Base-by-base conservation (phyloP, 495 filamentous ascomycete genomes). In the Daldinia loculata region DNA sequence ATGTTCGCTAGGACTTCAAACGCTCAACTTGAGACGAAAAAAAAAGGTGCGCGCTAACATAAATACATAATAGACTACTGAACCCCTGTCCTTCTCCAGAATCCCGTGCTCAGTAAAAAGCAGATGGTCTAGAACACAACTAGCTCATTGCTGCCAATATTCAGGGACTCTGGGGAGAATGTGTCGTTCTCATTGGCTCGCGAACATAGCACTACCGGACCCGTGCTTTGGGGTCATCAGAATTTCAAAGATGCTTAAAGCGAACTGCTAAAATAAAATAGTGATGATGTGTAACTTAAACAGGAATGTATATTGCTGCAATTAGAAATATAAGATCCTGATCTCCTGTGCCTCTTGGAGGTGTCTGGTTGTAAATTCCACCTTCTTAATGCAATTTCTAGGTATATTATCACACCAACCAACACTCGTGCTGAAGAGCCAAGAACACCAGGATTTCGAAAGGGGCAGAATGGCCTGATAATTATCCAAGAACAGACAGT, bases 381-480 rank as follows among this genome's bases (percentile, higher is more conserved):
- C 27, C 50, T 53, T 52, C 4, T 45, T 22, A 36, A 58, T 30
- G 34, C 26, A 39, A 53, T 15, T 14, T 36, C 52, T 30, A 26
- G 17, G 34, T 19, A 27, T 39, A 45, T 24, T 36, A 59, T 22
- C 9, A 29, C 26, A 51, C 59, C 26, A 50, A 59, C 24, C 26
- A 64, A n/a, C n/a, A 39, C 11, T 53, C 4, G 14, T 61, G 56
- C 70, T 60, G 51, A 34, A 45, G 22, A 53, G 65, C 70, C 61
- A 69, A 73, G 66, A 69, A 51, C 56, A 69, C 65, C 51, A 72
- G 30, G 65, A 51, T 72, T 66, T 62, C 34, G 17, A 53, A 69
- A 41, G 66, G 65, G 66, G 61, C 7, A 45, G 36, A 60, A 53
- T 72, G 70, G 70, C 24, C 65, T 68, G 70, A 69, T 57, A 26